A percentile compares a stretch with the other conserved stretches of the same genome.
These are phyloP conservation scores for Rhypophila decipiens DNA, from an alignment of 495 filamentous ascomycete species.

Conservation along the genomic window DNA sequence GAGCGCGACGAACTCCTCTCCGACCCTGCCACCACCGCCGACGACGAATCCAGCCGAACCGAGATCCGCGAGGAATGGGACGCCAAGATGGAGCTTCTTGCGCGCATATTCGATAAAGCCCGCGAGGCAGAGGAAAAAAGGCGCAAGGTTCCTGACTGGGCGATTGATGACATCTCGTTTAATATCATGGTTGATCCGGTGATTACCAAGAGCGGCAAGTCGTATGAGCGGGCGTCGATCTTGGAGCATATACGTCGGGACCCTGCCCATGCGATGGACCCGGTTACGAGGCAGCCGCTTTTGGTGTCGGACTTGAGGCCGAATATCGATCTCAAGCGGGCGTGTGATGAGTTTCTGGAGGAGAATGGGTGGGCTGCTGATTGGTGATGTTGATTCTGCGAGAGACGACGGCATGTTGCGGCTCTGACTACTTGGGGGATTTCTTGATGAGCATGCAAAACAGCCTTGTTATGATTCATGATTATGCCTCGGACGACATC, in stretches of 20 bases:
- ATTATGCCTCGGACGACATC: too few species aligned
- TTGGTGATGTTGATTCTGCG: too few species aligned
- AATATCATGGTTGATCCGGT: slow-evolving; percentile 90
- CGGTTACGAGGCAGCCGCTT: slow-evolving; percentile 73
- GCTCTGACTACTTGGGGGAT: too few species aligned
- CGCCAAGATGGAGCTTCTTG: slow-evolving; percentile 53
- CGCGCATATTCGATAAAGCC: slow-evolving; percentile 56
- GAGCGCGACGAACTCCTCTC: slow-evolving; percentile 22
- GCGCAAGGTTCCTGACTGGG: slow-evolving; percentile 75
- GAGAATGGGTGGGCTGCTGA: slow-evolving; percentile 93
- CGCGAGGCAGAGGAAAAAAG: slow-evolving; percentile 40
- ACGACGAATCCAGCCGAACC: slow-evolving; percentile 43
- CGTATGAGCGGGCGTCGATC: slow-evolving; percentile 85
- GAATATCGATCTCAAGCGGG: slow-evolving; percentile 77
- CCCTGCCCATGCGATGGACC: slow-evolving; percentile 56
- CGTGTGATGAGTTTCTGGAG: slow-evolving; percentile 75
- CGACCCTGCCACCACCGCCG: slow-evolving; percentile 18
- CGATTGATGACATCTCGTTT: slow-evolving; percentile 86
- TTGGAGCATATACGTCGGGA: slow-evolving; percentile 70
- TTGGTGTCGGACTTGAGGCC: slow-evolving; percentile 65
- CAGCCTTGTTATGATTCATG: too few species aligned
- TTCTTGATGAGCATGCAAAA: too few species aligned
- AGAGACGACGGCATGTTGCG: too few species aligned
- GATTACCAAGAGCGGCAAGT: slow-evolving; percentile 78
- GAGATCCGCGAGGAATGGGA: slow-evolving; percentile 51